phyloP scores from a whole-genome alignment of 2,329 filamentous ascomycete genomes.

The Metarhizium anisopliae region DNA sequence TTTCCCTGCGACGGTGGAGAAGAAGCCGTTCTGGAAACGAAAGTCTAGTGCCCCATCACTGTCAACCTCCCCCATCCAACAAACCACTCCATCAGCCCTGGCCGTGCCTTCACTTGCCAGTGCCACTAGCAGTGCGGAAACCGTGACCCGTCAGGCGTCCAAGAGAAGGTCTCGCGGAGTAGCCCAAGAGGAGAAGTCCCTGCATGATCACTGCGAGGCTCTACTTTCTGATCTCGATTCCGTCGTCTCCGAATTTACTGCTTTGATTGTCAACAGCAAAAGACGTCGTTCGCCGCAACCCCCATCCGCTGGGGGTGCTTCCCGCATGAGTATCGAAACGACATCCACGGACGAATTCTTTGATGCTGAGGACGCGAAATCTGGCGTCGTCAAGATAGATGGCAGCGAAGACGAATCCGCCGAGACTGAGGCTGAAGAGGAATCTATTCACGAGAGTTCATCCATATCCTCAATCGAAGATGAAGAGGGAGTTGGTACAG shows the following conservation, averaged over 20 bases:
- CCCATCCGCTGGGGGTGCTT: slow-evolving; percentile 33
- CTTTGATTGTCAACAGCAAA: slow-evolving; percentile 70
- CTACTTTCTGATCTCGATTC: slow-evolving; percentile 78
- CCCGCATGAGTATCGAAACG: slow-evolving; percentile 68
- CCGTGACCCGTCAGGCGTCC: slow-evolving; percentile 21
- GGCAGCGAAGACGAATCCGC: slow-evolving; percentile 56
- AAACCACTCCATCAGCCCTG: slow-evolving; percentile 28
- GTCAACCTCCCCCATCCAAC: slow-evolving; percentile 30
- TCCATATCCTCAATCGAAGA: slow-evolving; percentile 52
- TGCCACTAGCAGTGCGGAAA: slow-evolving; percentile 18
- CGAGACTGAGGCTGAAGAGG: slow-evolving; percentile 11
- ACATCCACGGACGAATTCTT: slow-evolving; percentile 84
- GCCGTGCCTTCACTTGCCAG: slow-evolving; percentile 34
- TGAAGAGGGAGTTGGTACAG: slow-evolving; percentile 48
- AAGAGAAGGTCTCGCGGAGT: slow-evolving; percentile 28
- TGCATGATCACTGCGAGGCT: slow-evolving; percentile 76
- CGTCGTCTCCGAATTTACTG: slow-evolving; percentile 74
- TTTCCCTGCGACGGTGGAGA: slow-evolving; percentile 44
- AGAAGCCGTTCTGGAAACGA: slow-evolving; percentile 82
- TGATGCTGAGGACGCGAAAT: slow-evolving; percentile 63
- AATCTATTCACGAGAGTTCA: slow-evolving; percentile 34
- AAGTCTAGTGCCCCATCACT: slow-evolving; percentile 55
- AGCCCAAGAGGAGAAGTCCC: slow-evolving; percentile 49
- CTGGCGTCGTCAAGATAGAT: slow-evolving; percentile 65
- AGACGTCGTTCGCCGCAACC: slow-evolving; percentile 56